Percentiles rank a stretch among this genome's conserved stretches.
These are phyloP conservation scores for Cryomyces minteri DNA, from an alignment of 495 filamentous ascomycete genomes.

Conservation along the genomic window DNA sequence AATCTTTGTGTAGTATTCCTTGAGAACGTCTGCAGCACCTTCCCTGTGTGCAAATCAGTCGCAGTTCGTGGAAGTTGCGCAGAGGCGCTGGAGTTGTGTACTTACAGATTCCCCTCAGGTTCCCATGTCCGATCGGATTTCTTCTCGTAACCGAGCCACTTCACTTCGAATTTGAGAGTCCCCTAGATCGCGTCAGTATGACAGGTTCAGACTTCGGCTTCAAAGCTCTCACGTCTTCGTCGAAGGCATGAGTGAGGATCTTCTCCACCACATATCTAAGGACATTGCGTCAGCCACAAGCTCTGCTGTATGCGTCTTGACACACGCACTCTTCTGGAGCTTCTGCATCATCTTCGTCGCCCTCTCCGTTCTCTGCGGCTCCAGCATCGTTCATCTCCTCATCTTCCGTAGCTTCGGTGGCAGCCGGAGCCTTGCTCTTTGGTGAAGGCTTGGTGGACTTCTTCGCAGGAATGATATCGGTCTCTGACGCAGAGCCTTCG, in stretches of 20 bases:
- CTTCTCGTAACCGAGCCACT: conserved; percentile 45
- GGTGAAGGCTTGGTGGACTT: not conserved
- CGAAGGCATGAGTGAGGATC: conserved; percentile 31
- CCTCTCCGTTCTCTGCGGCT: conserved; percentile 17
- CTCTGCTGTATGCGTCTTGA: not conserved
- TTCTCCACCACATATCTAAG: conserved; percentile 41
- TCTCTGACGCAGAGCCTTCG: conserved; percentile 8
- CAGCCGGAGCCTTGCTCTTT: conserved; percentile 3
- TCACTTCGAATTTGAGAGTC: conserved; percentile 30
- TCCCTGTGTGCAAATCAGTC: conserved; percentile 8
- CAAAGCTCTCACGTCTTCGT: conserved; percentile 16
- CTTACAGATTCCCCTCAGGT: conserved; percentile 36
- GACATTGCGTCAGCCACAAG: conserved; percentile 15
- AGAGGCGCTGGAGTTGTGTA: conserved; percentile 5
- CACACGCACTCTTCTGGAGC: conserved; percentile 23
- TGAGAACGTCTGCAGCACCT: conserved; percentile 32
- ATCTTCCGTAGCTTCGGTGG: conserved; percentile 16
- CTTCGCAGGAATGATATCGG: conserved; percentile 10
- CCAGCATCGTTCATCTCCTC: conserved; percentile 20
- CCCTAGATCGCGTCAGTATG: conserved; percentile 17
- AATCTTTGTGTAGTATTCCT: conserved; percentile 34
- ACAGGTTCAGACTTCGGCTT: not conserved
- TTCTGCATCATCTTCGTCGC: conserved; percentile 25
- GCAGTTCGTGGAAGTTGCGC: not conserved
- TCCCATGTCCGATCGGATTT: conserved; percentile 39